Base-by-base conservation (phyloP, 1,284 basidiomycete species). In the Ustilago xerochloae region DNA sequence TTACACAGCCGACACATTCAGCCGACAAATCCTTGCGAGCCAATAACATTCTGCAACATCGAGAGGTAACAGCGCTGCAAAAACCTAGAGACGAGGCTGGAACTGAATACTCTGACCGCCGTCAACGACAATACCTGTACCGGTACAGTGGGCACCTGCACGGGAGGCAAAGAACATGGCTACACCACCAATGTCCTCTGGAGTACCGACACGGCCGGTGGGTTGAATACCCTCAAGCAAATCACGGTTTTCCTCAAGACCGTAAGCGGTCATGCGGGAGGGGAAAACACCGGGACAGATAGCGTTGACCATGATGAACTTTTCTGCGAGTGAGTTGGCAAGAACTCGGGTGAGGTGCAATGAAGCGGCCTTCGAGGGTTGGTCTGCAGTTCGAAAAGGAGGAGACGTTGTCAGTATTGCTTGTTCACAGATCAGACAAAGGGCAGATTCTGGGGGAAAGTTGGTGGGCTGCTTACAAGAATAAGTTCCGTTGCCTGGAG, bases 181-280 rank as follows among this genome's bases (percentile, higher is more conserved):
- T 5, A 92, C 84, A 6, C 92, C 93, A 20, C 90, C 92, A 76
- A 92, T 89, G 77, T 94, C 93, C 56, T 89, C 86, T 2, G 91
- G 87, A 10, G 85, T 84, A 6, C 92, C 92, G 51, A 89, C 85
- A 6, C 92, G 90, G 52, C 84, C 81, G 12, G 80, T 83, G 13
- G 81, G 81, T 66, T 82, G 81, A 43, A 74, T 67, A 7, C 64
- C 74, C 48, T 82, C 81, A 48, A 82, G 66, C 36, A 78, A 30
- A 18, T 83, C 81, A 13, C 85, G 85, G 30, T 86, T 87, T 78
- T 89, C 88, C 36, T 63, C 69, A 77, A 93, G 87, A 4, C 90
- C 91, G 57, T 87, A 93, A 0, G 90, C 88, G 0, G 93, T 94
- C 93, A 95, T 94, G 84, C 91, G 92, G 55, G 91, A 91, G 0